phyloP scores from a whole-genome alignment of 176 grass and related monocot species.

The Avena insularis region DNA sequence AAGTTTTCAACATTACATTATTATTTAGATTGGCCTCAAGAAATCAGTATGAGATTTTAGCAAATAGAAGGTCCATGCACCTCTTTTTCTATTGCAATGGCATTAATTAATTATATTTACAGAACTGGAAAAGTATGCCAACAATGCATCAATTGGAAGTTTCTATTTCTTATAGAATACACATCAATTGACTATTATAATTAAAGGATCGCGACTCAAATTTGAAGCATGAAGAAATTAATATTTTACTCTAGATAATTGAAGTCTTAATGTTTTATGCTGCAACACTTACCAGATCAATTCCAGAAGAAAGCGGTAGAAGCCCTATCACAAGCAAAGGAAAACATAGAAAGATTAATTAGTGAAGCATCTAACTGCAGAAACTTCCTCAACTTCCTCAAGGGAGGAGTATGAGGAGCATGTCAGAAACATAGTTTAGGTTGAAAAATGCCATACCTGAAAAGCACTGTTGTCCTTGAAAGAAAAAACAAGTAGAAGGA shows the following conservation, averaged over 20 bases:
- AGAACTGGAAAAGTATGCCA: not conserved
- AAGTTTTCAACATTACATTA: not conserved
- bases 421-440: not conserved
- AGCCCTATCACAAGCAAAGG: not conserved
- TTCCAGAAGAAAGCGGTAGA: not conserved
- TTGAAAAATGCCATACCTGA: not conserved
- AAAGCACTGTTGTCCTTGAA: slow-evolving; percentile 19
- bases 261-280: not conserved
- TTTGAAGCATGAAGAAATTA: not conserved
- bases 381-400: not conserved
- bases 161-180: not conserved
- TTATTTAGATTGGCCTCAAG: not conserved
- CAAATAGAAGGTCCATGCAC: not conserved
- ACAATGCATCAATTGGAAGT: not conserved
- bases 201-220: not conserved
- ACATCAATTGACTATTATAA: not conserved
- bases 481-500: not conserved
- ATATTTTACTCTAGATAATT: not conserved
- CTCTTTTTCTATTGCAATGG: not conserved
- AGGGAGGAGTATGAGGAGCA: not conserved
- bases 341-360: not conserved
- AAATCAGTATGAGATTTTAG: not conserved
- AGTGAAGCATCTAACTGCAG: slow-evolving; percentile 1
- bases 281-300: slow-evolving; percentile 4
- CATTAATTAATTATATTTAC: not conserved